These are phyloP conservation scores for Dendrostoma leiphaemia DNA, from an alignment of 2,329 filamentous ascomycete genomes.

Conservation along the genomic window DNA sequence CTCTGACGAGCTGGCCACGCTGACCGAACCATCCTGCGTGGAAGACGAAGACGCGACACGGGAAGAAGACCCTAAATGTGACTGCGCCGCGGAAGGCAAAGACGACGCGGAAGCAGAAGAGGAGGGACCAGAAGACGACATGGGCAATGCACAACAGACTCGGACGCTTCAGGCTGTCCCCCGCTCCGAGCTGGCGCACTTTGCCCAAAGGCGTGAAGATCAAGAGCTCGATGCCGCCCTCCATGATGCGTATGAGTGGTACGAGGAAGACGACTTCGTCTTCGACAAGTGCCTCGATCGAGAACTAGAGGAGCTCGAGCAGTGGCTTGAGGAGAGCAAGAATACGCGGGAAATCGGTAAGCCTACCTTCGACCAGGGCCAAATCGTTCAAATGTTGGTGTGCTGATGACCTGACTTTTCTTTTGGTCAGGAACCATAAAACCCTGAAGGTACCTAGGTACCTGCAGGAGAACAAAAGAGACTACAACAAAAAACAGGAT, in stretches of 20 bases:
- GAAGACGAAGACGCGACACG: background rate
- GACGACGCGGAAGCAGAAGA: background rate
- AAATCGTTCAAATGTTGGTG: no score
- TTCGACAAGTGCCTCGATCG: background rate
- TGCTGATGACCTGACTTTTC: no score
- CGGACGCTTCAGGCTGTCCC: no score
- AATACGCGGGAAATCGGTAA: background rate
- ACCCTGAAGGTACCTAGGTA: no score
- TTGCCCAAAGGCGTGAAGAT: background rate
- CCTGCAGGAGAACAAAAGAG: no score
- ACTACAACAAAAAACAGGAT: no score
- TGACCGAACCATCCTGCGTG: no score
- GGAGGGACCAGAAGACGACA: background rate
- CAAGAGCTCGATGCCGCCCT: background rate
- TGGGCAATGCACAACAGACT: background rate
- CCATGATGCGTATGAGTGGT: background rate
- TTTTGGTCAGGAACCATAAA: no score
- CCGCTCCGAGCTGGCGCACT: background rate
- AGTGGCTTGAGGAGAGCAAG: background rate
- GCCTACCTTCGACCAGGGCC: background rate
- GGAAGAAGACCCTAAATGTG: no score
- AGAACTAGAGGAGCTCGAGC: background rate
- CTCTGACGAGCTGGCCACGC: background rate
- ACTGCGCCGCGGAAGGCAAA: background rate
- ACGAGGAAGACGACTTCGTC: background rate